A percentile compares a stretch with the other conserved stretches of the same genome.
Conservation (phyloP, 768 basidiomycete species). For the Podaxis carcinomalis region DNA sequence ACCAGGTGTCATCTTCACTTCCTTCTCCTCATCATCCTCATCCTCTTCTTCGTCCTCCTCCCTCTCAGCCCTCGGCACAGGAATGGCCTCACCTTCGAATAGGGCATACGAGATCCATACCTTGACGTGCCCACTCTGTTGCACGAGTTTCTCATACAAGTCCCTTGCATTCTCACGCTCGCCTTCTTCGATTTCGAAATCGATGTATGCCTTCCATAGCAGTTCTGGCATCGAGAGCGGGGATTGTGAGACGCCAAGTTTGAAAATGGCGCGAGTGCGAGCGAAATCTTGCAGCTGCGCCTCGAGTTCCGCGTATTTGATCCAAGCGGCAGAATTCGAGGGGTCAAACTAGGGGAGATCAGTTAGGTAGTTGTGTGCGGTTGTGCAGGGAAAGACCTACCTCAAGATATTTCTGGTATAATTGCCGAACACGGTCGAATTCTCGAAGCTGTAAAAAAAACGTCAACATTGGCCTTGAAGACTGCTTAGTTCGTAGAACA, state of each 20-base stretch:
- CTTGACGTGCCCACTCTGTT: constrained; percentile 89
- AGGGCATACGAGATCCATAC: constrained; percentile 95
- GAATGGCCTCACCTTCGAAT: constrained; percentile 82
- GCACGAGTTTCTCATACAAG: constrained; percentile 84
- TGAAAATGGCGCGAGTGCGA: constrained; percentile 91
- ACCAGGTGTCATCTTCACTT: constrained; percentile 66
- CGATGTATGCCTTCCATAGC: constrained; percentile 93
- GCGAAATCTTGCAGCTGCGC: constrained; percentile 80
- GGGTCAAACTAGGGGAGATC: constrained; percentile 63
- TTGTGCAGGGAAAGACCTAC: constrained; percentile 32
- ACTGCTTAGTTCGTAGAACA: background rate
- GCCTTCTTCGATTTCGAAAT: constrained; percentile 93
- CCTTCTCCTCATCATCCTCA: constrained; percentile 60
- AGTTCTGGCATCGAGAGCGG: constrained; percentile 93
- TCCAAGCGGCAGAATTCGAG: constrained; percentile 91
- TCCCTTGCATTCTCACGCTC: constrained; percentile 81
- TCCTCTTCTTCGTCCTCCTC: constrained; percentile 76
- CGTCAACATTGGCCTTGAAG: background rate
- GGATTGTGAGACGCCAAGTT: constrained; percentile 80
- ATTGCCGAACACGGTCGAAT: constrained; percentile 86
- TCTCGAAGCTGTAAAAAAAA: constrained; percentile 67
- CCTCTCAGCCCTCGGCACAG: constrained; percentile 55
- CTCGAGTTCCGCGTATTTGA: constrained; percentile 92
- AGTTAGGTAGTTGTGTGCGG: constrained; percentile 1
- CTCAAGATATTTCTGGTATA: constrained; percentile 95